phyloP scores from a whole-genome alignment of 495 filamentous ascomycete species.

The Bombardia bombarda region DNA sequence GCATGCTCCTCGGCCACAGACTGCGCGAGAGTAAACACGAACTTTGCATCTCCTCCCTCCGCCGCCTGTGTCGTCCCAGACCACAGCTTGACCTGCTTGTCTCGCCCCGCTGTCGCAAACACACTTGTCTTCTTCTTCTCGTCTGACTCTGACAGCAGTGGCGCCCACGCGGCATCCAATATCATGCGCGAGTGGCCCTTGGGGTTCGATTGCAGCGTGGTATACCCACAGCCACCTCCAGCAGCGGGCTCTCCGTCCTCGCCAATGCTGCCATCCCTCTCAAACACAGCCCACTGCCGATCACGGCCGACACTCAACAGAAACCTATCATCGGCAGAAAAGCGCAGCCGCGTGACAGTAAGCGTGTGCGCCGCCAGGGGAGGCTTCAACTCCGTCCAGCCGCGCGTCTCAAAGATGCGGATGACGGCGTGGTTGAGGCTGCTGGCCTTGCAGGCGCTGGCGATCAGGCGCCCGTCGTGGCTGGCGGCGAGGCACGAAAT shows the following conservation, averaged over 20 bases:
- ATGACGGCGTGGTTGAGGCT: slow-evolving; percentile 92
- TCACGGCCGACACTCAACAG: slow-evolving; percentile 88
- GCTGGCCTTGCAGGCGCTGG: slow-evolving; percentile 89
- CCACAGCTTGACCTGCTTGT: slow-evolving; percentile 84
- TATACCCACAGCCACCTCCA: slow-evolving; percentile 39
- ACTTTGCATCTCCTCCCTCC: too few relatives aligned
- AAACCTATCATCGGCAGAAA: slow-evolving; percentile 63
- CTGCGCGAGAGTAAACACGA: slow-evolving; percentile 18
- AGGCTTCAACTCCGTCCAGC: slow-evolving; percentile 84
- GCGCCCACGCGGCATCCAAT: slow-evolving; percentile 74
- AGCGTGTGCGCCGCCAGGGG: slow-evolving; percentile 71
- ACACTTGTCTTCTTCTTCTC: background rate
- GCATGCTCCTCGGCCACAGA: slow-evolving; percentile 33
- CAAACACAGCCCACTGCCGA: slow-evolving; percentile 79
- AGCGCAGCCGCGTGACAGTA: slow-evolving; percentile 73
- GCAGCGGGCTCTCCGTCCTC: slow-evolving; percentile 7
- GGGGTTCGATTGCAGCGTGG: slow-evolving; percentile 51
- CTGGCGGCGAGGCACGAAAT: slow-evolving; percentile 83
- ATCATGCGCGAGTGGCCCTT: slow-evolving; percentile 93
- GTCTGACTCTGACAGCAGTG: slow-evolving; percentile 13
- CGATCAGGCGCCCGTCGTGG: slow-evolving; percentile 64
- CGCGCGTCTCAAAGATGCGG: slow-evolving; percentile 73
- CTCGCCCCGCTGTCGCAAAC: slow-evolving; percentile 84
- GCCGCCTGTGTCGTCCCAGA: slow-evolving; percentile 23
- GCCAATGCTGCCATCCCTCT: slow-evolving; percentile 30